Percentiles rank a stretch among this genome's conserved stretches.
phyloP scores from a whole-genome alignment of 345 rosid genomes.

The Diplotaxis tenuifolia region DNA sequence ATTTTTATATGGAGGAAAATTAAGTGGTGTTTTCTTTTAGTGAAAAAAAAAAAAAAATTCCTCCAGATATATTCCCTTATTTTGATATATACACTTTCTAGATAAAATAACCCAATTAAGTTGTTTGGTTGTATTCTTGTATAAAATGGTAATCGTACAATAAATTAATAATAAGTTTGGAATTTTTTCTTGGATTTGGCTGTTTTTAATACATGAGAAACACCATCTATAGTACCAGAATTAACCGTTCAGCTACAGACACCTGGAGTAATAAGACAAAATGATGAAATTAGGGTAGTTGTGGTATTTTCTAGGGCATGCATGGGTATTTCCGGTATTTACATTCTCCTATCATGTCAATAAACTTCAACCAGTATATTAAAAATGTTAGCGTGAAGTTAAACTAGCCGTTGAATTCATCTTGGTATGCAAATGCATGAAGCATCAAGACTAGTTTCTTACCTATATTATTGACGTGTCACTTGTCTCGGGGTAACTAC shows the following conservation, averaged over 20 bases:
- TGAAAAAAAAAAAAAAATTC: neutral
- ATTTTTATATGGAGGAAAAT: neutral
- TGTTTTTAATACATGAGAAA: slow-evolving; percentile 17
- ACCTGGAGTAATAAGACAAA: slow-evolving; percentile 34
- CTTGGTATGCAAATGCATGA: neutral
- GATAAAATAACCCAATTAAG: neutral
- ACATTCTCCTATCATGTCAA: neutral
- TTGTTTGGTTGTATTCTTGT: neutral
- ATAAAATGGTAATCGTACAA: neutral
- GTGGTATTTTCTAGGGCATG: slow-evolving; percentile 9
- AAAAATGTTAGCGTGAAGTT: neutral
- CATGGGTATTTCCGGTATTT: slow-evolving; percentile 16
- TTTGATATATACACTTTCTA: neutral
- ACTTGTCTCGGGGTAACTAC: no score
- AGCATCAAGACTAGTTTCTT: neutral
- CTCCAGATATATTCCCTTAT: neutral
- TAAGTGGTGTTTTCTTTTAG: neutral
- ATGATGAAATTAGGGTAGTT: slow-evolving; percentile 20
- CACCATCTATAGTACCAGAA: slow-evolving; percentile 41
- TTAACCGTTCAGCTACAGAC: slow-evolving; percentile 41
- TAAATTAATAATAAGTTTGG: neutral
- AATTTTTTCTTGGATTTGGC: neutral
- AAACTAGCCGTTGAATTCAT: neutral
- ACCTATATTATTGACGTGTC: no score
- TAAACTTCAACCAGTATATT: neutral